Evolutionary conservation across 1,284 basidiomycete species (phyloP).

Genomic region (Marasmius sp.): DNA sequence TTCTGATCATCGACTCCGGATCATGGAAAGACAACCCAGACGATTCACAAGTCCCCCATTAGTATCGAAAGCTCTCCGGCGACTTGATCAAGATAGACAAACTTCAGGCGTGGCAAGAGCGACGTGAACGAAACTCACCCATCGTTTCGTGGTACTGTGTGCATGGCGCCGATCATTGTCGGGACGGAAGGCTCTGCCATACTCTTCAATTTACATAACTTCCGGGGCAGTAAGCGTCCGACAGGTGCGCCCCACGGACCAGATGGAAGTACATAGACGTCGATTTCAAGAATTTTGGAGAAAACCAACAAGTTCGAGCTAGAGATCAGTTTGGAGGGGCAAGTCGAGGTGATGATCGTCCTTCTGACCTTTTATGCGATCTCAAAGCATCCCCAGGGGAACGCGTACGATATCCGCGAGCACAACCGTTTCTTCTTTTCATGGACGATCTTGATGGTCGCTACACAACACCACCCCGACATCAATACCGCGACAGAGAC

Average conservation of each 20-base stretch:
- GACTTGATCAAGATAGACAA: neutral
- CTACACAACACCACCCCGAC: neutral
- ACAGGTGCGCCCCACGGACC: too few species aligned
- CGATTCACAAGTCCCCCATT: neutral
- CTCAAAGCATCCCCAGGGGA: neutral
- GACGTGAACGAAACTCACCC: neutral
- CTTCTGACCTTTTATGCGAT: neutral
- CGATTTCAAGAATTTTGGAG: too few species aligned
- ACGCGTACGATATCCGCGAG: neutral
- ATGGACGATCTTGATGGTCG: conserved; percentile 7
- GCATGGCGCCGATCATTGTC: neutral
- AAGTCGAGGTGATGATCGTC: neutral
- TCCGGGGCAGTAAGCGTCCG: too few species aligned
- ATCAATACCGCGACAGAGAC: neutral
- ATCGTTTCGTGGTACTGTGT: neutral
- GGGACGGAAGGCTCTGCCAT: neutral
- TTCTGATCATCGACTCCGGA: too few species aligned
- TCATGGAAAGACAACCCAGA: too few species aligned
- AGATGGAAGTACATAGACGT: too few species aligned
- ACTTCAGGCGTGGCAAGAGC: neutral
- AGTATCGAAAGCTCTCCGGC: neutral
- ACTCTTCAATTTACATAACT: too few species aligned
- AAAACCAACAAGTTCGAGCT: neutral
- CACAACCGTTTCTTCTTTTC: conserved; percentile 7
- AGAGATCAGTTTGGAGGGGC: neutral